phyloP scores from a whole-genome alignment of 140 eudicot genomes.

The Senecio squalidus region DNA sequence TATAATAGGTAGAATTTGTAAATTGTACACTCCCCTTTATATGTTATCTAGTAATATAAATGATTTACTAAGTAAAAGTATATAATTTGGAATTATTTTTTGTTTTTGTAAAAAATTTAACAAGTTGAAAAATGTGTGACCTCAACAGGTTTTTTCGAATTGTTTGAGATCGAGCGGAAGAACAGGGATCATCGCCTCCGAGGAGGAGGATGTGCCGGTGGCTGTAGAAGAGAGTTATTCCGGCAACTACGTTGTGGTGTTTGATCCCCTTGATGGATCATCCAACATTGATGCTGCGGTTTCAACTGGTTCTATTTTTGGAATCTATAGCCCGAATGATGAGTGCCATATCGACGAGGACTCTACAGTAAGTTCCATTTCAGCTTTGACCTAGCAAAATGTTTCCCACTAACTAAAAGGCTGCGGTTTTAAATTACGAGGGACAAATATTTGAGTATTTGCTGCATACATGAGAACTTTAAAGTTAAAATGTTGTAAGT shows the following conservation, averaged over 20 bases:
- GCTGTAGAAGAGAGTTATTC: slow-evolving; percentile 99
- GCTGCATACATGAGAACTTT: not conserved
- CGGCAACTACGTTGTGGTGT: slow-evolving; percentile 97
- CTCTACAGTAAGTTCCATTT: slow-evolving; percentile 36
- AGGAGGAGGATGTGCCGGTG: slow-evolving; percentile 98
- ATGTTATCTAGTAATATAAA: too few relatives aligned
- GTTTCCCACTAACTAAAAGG: too few relatives aligned
- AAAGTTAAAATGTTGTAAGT: slow-evolving; percentile 1
- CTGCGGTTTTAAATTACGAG: too few relatives aligned
- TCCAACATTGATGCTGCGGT: slow-evolving; percentile 99
- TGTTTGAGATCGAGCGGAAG: slow-evolving; percentile 94
- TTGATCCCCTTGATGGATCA: slow-evolving; percentile 98
- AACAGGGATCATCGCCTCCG: slow-evolving; percentile 97
- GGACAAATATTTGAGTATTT: not conserved
- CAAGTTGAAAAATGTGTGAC: not conserved
- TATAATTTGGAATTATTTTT: too few relatives aligned
- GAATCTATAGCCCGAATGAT: slow-evolving; percentile 92
- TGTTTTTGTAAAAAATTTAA: too few relatives aligned
- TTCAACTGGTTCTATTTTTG: slow-evolving; percentile 94
- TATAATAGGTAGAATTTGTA: too few relatives aligned
- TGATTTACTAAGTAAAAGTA: too few relatives aligned
- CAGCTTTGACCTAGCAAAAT: not conserved
- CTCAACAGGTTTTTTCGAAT: slow-evolving; percentile 72
- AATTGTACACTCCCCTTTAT: too few relatives aligned
- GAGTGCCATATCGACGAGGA: slow-evolving; percentile 62